A percentile compares a stretch with the other conserved stretches of the same genome.
Conservation (phyloP, 2,329 filamentous ascomycete species). For the Trichoderma aggressivum region DNA sequence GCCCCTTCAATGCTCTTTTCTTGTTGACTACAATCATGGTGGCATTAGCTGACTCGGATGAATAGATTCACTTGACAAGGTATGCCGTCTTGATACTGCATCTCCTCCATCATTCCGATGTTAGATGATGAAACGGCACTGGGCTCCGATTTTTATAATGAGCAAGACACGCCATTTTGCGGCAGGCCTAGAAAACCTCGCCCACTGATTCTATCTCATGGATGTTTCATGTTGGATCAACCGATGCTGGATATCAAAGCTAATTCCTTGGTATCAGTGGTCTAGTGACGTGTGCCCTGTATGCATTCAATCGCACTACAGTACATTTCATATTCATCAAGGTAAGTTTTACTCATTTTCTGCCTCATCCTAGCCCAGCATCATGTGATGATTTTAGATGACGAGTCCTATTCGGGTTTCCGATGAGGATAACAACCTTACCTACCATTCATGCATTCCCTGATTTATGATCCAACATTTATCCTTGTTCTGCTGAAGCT, state of each 20-base stretch:
- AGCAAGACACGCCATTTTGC: slow-evolving; percentile 83
- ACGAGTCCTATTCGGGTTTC: slow-evolving; percentile 74
- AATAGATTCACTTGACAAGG: slow-evolving; percentile 31
- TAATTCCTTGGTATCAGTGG: slow-evolving; percentile 18
- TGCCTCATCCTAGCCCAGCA: neutral
- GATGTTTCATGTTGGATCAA: neutral
- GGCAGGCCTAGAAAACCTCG: slow-evolving; percentile 99
- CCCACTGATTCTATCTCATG: slow-evolving; percentile 68
- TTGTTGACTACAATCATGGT: neutral
- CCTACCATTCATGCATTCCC: slow-evolving; percentile 71
- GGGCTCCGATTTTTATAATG: slow-evolving; percentile 79
- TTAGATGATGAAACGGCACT: slow-evolving; percentile 89
- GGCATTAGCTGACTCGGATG: slow-evolving; percentile 32
- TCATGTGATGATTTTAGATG: slow-evolving; percentile 56
- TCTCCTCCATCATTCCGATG: slow-evolving; percentile 20
- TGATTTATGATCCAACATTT: slow-evolving; percentile 30
- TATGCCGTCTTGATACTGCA: slow-evolving; percentile 28
- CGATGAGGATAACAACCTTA: slow-evolving; percentile 65
- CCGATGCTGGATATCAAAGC: neutral
- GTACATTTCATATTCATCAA: neutral
- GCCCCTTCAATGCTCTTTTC: slow-evolving; percentile 12
- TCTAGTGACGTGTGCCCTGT: slow-evolving; percentile 11
- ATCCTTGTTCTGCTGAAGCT: slow-evolving; percentile 12
- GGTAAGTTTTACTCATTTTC: neutral
- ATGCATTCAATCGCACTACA: neutral